These are phyloP conservation scores for Phytophthora capsici DNA, from an alignment of 352 stramenopile species.

Conservation along the genomic window DNA sequence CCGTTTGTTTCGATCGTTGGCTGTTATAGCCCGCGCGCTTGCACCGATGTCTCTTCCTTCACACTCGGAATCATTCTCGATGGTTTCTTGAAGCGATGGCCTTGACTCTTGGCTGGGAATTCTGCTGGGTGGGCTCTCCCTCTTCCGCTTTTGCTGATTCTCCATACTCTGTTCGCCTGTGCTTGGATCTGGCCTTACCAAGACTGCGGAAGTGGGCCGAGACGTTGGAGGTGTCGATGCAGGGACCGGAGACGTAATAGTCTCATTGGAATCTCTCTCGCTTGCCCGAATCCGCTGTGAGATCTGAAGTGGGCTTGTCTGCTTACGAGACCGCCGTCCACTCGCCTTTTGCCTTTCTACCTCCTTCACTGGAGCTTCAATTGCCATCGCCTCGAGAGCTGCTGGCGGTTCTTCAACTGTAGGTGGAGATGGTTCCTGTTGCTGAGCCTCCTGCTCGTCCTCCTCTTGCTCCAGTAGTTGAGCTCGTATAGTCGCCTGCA, in stretches of 20 bases:
- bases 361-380: slow-evolving; percentile 12
- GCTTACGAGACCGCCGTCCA: slow-evolving; percentile 3
- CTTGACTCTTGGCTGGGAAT: neutral
- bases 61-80: slow-evolving; percentile 1
- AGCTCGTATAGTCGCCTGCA: slow-evolving; percentile 8
- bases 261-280: neutral
- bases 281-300: slow-evolving; percentile 4
- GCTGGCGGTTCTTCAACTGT: too few relatives aligned
- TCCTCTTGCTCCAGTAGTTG: slow-evolving; percentile 12
- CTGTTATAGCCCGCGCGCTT: slow-evolving; percentile 22
- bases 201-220: neutral
- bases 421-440: neutral
- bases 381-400: neutral
- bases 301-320: slow-evolving; percentile 15
- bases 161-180: slow-evolving; percentile 2
- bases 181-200: neutral
- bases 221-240: neutral
- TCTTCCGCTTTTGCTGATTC: slow-evolving; percentile 27
- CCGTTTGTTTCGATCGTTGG: slow-evolving; percentile 23
- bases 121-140: neutral
- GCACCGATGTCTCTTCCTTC: neutral
- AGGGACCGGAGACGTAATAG: neutral
- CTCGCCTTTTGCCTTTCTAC: slow-evolving; percentile 12
- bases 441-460: slow-evolving; percentile 1
- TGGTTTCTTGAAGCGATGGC: neutral